These are phyloP conservation scores for Grosmannia serpens DNA, from an alignment of 2,329 filamentous ascomycete species.

Conservation along the genomic window DNA sequence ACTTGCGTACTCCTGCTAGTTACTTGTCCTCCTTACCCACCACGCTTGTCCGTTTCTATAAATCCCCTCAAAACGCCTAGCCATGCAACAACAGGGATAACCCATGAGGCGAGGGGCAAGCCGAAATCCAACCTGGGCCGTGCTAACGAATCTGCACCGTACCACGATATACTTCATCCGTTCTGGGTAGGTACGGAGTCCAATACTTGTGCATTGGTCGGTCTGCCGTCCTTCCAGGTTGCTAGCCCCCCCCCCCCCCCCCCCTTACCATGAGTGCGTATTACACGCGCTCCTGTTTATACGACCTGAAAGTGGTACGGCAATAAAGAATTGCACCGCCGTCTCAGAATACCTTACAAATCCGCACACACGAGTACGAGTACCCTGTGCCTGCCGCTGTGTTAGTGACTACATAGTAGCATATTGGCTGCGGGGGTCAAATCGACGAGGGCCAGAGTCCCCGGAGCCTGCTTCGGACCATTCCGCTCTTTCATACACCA, in stretches of 20 bases:
- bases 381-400: too few species aligned
- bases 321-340: neutral
- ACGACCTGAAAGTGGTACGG: neutral
- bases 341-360: neutral
- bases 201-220: neutral
- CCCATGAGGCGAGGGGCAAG: slow-evolving; percentile 4
- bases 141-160: neutral
- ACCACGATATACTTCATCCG: neutral
- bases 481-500: too few species aligned
- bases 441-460: neutral
- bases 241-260: neutral
- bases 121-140: slow-evolving; percentile 2
- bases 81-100: slow-evolving; percentile 2
- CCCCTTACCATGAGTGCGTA: neutral
- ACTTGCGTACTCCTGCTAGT: neutral
- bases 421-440: neutral
- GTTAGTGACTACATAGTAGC: neutral
- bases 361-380: too few species aligned
- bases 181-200: neutral
- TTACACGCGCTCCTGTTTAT: neutral
- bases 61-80: neutral
- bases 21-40: neutral
- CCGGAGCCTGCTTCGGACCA: too few species aligned
- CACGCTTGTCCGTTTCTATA: neutral
- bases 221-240: neutral